These are phyloP conservation scores for Brachypodium distachyon DNA, from an alignment of 202 grass and related monocot genomes.

Conservation along the genomic window DNA sequence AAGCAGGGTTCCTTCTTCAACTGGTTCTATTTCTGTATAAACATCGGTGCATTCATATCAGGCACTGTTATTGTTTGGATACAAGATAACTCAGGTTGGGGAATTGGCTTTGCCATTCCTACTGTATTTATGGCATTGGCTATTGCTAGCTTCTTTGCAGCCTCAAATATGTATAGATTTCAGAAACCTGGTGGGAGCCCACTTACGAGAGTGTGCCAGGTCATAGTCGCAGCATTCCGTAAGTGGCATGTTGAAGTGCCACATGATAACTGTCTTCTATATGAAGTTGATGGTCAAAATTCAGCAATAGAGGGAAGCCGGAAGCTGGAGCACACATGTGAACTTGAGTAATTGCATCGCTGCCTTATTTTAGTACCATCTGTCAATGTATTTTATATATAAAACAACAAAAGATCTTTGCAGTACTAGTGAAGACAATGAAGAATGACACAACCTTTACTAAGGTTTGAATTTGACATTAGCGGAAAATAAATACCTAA, in stretches of 20 bases:
- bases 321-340: constrained; percentile 65
- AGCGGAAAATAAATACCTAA: not conserved
- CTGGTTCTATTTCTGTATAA: constrained; percentile 86
- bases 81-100: constrained; percentile 83
- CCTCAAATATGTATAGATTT: constrained; percentile 57
- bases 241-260: constrained; percentile 47
- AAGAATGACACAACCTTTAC: not conserved
- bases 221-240: constrained; percentile 52
- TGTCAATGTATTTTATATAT: not conserved
- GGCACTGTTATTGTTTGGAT: constrained; percentile 79
- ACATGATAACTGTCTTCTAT: constrained; percentile 46
- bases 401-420: not conserved
- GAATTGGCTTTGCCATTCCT: constrained; percentile 68
- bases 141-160: constrained; percentile 61
- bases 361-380: not conserved
- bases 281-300: constrained; percentile 44
- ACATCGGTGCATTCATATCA: constrained; percentile 51
- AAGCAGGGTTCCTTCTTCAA: constrained; percentile 81
- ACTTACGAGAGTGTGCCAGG: constrained; percentile 64
- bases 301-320: constrained; percentile 72
- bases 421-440: not conserved
- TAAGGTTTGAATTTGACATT: not conserved
- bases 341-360: constrained; percentile 41
- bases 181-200: constrained; percentile 86
- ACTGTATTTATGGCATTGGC: constrained; percentile 70